Evolutionary conservation across 139 green algal species (phyloP).

Genomic region (Yamagishiella unicocca): DNA sequence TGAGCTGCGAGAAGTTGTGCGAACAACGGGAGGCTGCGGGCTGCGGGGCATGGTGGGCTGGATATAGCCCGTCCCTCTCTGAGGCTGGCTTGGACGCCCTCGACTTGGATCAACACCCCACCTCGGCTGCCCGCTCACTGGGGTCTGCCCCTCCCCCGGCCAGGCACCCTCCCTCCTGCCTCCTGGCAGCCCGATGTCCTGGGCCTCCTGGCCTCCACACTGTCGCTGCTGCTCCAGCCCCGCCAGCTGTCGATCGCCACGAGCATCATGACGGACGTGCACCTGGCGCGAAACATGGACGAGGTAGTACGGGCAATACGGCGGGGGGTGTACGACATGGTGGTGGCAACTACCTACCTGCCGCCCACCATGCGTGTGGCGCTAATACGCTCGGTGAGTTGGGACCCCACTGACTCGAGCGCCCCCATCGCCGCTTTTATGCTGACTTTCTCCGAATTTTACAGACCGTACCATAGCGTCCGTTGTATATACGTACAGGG

Average conservation of each 20-base stretch:
- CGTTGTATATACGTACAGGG: no score
- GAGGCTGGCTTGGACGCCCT: no score
- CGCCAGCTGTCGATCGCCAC: slow-evolving; percentile 10
- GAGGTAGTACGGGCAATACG: slow-evolving; percentile 36
- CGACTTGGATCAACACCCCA: no score
- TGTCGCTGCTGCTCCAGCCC: slow-evolving; percentile 25
- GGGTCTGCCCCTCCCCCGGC: neutral
- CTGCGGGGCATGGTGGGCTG: no score
- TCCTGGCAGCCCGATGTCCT: neutral
- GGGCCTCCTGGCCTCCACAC: neutral
- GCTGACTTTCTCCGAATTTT: no score
- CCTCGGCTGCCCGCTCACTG: neutral
- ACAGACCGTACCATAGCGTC: no score
- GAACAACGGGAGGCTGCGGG: no score
- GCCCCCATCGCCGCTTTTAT: no score
- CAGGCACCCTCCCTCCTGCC: slow-evolving; percentile 1
- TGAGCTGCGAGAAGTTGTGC: no score
- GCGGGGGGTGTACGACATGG: neutral
- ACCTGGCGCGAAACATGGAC: slow-evolving; percentile 23
- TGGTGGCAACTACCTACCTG: slow-evolving; percentile 28
- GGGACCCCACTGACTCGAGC: no score
- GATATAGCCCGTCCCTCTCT: no score
- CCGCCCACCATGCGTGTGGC: slow-evolving; percentile 24
- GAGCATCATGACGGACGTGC: slow-evolving; percentile 5
- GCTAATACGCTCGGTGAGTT: slow-evolving; percentile 19